phyloP scores from a whole-genome alignment of 139 green algal species.

The Tetraselmis chui region DNA sequence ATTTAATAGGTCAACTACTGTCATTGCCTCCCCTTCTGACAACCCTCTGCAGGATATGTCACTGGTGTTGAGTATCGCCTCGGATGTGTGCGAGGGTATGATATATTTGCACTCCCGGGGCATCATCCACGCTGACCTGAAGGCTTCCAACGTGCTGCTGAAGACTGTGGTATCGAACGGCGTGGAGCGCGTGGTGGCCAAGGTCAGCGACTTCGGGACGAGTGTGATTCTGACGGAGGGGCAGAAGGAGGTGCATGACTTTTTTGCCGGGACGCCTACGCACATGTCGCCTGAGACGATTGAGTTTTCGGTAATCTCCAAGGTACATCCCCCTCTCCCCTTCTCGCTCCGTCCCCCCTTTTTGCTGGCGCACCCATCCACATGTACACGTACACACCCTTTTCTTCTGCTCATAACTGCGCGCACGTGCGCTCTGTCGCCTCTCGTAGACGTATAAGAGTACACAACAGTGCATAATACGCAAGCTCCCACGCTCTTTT shows the following conservation, averaged over 20 bases:
- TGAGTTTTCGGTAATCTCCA: not conserved
- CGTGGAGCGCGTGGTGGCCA: constrained; percentile 24
- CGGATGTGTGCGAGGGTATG: not conserved
- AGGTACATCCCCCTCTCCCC: not conserved
- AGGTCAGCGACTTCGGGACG: constrained; percentile 70
- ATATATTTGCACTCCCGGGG: constrained; percentile 62
- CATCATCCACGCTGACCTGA: constrained; percentile 71
- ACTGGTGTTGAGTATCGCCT: not conserved
- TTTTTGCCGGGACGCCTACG: constrained; percentile 18
- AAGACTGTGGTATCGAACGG: constrained; percentile 21
- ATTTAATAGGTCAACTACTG: no score
- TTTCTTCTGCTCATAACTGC: no score
- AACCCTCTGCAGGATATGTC: not conserved
- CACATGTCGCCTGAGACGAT: constrained; percentile 29
- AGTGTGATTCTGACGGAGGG: not conserved
- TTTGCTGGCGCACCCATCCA: no score
- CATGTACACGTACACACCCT: no score
- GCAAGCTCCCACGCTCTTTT: no score
- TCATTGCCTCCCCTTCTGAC: no score
- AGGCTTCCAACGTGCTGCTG: constrained; percentile 66
- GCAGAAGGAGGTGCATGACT: not conserved
- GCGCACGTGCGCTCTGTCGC: no score
- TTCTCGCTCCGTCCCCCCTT: no score
- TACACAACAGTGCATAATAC: no score
- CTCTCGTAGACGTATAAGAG: no score